A percentile compares a stretch with the other conserved stretches of the same genome.
phyloP scores from a whole-genome alignment of 1,139 yeast species.

The Kodamaea sp. region DNA sequence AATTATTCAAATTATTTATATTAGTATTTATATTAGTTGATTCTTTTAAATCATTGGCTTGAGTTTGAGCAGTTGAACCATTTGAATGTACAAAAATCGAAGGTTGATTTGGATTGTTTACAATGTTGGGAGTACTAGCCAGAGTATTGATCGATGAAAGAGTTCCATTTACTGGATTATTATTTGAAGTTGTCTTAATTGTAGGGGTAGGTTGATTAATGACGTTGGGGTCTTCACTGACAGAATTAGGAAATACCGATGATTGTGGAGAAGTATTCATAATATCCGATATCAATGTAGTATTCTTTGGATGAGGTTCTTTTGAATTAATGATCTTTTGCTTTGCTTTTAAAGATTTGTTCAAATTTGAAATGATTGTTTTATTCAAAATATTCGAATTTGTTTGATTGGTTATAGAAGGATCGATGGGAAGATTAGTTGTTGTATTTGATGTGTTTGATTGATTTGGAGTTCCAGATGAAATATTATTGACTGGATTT shows the following conservation, averaged over 20 bases:
- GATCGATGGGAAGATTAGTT: slow-evolving; percentile 8
- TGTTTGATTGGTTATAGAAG: neutral
- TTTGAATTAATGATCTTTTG: slow-evolving; percentile 37
- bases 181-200: no score
- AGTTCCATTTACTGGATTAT: no score
- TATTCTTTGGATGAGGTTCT: slow-evolving; percentile 37
- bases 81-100: no score
- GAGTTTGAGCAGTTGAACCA: no score
- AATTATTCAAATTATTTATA: slow-evolving; percentile 4
- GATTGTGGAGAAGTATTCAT: slow-evolving; percentile 35
- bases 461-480: neutral
- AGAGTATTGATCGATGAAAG: no score
- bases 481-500: neutral
- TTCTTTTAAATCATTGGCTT: no score
- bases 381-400: slow-evolving; percentile 21
- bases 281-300: slow-evolving; percentile 33
- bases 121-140: no score
- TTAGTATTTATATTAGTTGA: slow-evolving; percentile 1
- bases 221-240: no score
- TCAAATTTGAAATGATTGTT: slow-evolving; percentile 32
- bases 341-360: slow-evolving; percentile 40
- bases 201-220: no score
- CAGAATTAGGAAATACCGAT: slow-evolving; percentile 21
- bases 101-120: no score
- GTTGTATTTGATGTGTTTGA: no score